Evolutionary conservation across 1,139 yeast genomes (phyloP).

Genomic region (Hansenula sp.): DNA sequence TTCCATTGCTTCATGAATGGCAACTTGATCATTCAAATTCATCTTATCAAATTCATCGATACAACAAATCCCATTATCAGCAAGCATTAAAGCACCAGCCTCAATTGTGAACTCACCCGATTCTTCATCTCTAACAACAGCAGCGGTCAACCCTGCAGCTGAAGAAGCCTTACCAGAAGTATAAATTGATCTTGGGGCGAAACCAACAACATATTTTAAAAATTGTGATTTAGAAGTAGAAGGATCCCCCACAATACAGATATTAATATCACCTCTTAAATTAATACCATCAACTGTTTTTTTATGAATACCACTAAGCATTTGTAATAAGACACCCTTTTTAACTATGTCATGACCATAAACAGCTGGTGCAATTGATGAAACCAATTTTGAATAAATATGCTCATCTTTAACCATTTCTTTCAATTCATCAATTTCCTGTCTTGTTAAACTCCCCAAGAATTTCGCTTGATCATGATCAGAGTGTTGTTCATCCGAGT

Average conservation of each 20-base stretch:
- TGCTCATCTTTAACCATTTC: constrained; percentile 91
- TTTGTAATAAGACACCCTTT: constrained; percentile 84
- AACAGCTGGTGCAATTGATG: constrained; percentile 94
- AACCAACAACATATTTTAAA: constrained; percentile 86
- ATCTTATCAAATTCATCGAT: constrained; percentile 98
- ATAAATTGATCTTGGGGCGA: constrained; percentile 92
- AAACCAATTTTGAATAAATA: constrained; percentile 79
- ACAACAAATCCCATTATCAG: constrained; percentile 98
- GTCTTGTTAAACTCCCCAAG: constrained; percentile 72
- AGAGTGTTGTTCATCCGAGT: constrained; percentile 36
- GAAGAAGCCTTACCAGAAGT: constrained; percentile 98
- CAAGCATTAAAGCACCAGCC: constrained; percentile 98
- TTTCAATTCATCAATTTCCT: constrained; percentile 81
- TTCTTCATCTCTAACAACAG: constrained; percentile 96
- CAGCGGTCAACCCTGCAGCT: constrained; percentile 98
- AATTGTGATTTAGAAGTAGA: constrained; percentile 97
- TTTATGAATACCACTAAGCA: constrained; percentile 96
- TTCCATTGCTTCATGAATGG: constrained; percentile 99
- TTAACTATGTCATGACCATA: constrained; percentile 95
- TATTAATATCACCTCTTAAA: constrained; percentile 94
- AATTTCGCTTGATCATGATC: constrained; percentile 75
- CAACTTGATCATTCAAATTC: constrained; percentile 95
- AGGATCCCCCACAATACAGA: constrained; percentile 97
- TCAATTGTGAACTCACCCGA: constrained; percentile 97
- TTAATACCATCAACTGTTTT: constrained; percentile 92